Base-by-base conservation (phyloP, 805 yeast genomes). In the Ogataea methanolica region DNA sequence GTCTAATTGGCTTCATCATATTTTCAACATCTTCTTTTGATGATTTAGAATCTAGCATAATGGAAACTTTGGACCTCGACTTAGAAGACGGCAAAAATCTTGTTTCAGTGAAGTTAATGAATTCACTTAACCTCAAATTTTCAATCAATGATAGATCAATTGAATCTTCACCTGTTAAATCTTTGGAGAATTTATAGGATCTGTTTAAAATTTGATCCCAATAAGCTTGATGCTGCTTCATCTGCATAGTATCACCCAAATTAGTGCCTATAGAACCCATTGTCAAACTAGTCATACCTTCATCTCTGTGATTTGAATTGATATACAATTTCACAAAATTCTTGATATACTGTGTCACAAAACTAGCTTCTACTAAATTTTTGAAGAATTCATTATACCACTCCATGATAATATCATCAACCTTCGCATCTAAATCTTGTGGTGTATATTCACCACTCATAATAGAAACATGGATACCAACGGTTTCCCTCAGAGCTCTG, bases 391-490 rank as follows among this genome's bases (percentile, higher is more conserved):
- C 58, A 0, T 48, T 39, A 44, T 71, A 79, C 69, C 82, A 68
- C 21, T 65, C 67, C 9, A 49, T 16, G 1, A 84, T 53, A 42
- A 75, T 77, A 23, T 70, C 74, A 44, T 82, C 76, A 22, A 84
- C 71, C 44, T 74, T 73, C 0, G 46, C 43, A 36, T 73, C 74
- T 7, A 85, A 50, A 9, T 62, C 65, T 1, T 57, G 56, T 2
- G 83, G 75, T 0, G 66, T 48, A 45, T 68, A 69, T 2, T 64
- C 65, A 15, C 76, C 74, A 51, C 88, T 80, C 71, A 82, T 75
- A 0, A 83, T 62, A 1, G 78, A 69, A 11, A 85, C 63, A 54
- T 80, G 83, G 4, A 84, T 49, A 1, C 92, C 92, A 33, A 76
- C 61, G 0, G 82, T 75, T 21, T 72, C 69, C 45, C 81, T 67